These are phyloP conservation scores for Chalciporus sphaerocephalus DNA, from an alignment of 768 basidiomycete species.

Conservation along the genomic window DNA sequence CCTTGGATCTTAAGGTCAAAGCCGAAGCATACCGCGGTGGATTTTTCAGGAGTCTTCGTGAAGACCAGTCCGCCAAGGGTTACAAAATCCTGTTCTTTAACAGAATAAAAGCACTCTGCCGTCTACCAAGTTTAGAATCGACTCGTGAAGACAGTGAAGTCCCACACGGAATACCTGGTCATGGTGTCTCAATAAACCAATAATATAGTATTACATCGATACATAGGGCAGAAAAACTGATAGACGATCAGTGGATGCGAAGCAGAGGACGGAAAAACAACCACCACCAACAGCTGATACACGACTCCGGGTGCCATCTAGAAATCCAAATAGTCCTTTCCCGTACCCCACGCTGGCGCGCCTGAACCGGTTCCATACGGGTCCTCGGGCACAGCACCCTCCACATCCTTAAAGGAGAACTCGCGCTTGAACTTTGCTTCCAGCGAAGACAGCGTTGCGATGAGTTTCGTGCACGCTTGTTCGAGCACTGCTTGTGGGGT, in stretches of 20 bases:
- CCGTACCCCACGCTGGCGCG: slow-evolving; percentile 42
- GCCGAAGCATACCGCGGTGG: too few relatives aligned
- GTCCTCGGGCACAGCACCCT: slow-evolving; percentile 45
- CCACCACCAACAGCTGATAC: neutral
- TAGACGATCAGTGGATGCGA: neutral
- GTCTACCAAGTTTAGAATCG: too few relatives aligned
- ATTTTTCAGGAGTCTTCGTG: too few relatives aligned
- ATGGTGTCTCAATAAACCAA: too few relatives aligned
- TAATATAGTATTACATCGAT: neutral
- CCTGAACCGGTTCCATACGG: slow-evolving; percentile 47
- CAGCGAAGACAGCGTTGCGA: slow-evolving; percentile 61
- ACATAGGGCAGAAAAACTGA: neutral
- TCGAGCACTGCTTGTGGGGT: slow-evolving; percentile 83
- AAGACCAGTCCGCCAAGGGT: too few relatives aligned
- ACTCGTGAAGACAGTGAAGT: too few relatives aligned
- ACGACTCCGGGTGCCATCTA: slow-evolving; percentile 22
- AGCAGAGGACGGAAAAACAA: neutral
- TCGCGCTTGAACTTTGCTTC: slow-evolving; percentile 79
- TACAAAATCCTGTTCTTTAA: too few relatives aligned
- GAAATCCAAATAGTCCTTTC: slow-evolving; percentile 54
- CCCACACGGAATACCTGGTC: too few relatives aligned
- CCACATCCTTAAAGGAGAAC: slow-evolving; percentile 74
- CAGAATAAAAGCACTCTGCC: too few relatives aligned
- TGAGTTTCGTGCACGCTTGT: slow-evolving; percentile 77
- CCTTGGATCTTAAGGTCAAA: too few relatives aligned